A percentile compares a stretch with the other conserved stretches of the same genome.
Conservation (phyloP, 441 rosid species). For the Adansonia gregorii region DNA sequence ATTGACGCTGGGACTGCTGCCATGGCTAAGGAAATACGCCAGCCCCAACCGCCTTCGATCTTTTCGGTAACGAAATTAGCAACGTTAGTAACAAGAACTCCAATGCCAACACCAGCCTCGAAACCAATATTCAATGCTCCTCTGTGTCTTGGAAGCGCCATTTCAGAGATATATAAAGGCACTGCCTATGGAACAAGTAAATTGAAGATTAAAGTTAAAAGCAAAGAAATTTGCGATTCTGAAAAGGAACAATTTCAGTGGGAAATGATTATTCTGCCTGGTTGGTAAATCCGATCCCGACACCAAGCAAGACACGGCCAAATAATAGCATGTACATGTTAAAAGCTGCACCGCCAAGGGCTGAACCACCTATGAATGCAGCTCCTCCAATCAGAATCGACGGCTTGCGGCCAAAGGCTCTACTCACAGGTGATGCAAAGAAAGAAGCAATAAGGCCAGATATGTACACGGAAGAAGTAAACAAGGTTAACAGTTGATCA, state of each 20-base stretch:
- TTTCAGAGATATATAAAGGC: slow-evolving; percentile 63
- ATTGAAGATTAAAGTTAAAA: not conserved
- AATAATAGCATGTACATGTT: too few species aligned
- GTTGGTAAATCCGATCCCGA: too few species aligned
- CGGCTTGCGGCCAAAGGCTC: too few species aligned
- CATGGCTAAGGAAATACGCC: slow-evolving; percentile 64
- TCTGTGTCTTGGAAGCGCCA: slow-evolving; percentile 60
- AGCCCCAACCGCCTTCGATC: slow-evolving; percentile 53
- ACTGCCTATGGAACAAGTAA: slow-evolving; percentile 43
- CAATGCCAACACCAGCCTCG: slow-evolving; percentile 54
- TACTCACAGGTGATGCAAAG: too few species aligned
- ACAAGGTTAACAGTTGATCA: slow-evolving; percentile 52
- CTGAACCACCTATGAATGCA: too few species aligned
- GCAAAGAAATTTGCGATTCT: too few species aligned
- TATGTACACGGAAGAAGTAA: slow-evolving; percentile 51
- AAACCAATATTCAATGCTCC: slow-evolving; percentile 64
- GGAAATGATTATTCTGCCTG: not conserved
- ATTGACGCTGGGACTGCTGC: slow-evolving; percentile 57
- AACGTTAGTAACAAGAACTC: slow-evolving; percentile 45
- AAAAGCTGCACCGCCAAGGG: too few species aligned
- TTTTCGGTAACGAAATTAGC: slow-evolving; percentile 27
- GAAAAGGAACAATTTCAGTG: too few species aligned
- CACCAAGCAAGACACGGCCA: too few species aligned
- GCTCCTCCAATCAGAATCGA: too few species aligned
- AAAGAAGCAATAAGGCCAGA: too few species aligned